phyloP scores from a whole-genome alignment of 148 eudicot genomes.

The Rhododendron mucronatum region DNA sequence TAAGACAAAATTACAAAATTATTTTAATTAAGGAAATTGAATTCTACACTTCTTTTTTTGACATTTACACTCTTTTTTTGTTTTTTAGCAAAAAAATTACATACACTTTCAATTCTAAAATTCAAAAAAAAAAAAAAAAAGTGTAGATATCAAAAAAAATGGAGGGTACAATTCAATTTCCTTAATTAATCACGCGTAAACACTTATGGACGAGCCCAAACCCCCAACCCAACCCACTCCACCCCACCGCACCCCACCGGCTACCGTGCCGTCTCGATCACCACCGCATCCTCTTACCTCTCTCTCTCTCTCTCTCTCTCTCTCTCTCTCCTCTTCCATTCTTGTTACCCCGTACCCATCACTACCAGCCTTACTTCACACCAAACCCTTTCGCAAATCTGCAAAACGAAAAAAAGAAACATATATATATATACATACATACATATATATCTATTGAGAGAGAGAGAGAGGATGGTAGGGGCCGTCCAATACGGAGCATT shows the following conservation, averaged over 20 bases:
- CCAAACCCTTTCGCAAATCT: not conserved
- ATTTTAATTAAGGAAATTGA: too few relatives aligned
- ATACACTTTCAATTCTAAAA: too few relatives aligned
- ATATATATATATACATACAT: not conserved
- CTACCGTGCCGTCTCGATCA: not conserved
- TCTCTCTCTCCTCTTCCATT: not conserved
- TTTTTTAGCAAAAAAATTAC: too few relatives aligned
- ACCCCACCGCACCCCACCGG: not conserved
- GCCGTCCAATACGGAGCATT: conserved; percentile 81
- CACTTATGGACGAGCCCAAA: too few relatives aligned
- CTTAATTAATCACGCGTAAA: too few relatives aligned
- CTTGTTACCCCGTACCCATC: conserved; percentile 20
- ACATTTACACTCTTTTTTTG: too few relatives aligned
- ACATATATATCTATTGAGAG: not conserved
- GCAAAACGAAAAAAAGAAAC: not conserved
- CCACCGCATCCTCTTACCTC: not conserved
- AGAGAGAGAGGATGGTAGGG: conserved; percentile 46
- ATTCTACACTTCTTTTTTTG: too few relatives aligned
- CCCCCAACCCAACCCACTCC: too few relatives aligned
- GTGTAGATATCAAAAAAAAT: too few relatives aligned
- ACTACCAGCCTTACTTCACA: conserved; percentile 3
- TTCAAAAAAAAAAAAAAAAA: too few relatives aligned
- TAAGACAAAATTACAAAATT: too few relatives aligned
- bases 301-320: not conserved
- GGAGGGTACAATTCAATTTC: too few relatives aligned